A percentile compares a stretch with the other conserved stretches of the same genome.
Conservation (phyloP, 441 rosid genomes). For the Codiaeum variegatum region DNA sequence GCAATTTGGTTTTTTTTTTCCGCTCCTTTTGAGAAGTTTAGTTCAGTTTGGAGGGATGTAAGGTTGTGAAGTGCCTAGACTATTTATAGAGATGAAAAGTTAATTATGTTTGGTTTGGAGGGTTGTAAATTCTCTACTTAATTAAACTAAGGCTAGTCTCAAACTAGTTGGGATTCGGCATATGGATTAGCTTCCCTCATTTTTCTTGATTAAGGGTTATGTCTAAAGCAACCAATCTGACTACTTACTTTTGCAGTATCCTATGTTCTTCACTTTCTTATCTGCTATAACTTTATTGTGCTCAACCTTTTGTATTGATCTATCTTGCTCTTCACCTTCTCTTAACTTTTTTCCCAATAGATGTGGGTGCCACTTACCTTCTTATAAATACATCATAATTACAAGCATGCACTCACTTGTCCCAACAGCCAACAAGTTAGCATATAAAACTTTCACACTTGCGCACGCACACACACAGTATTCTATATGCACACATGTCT, state of each 20-base stretch:
- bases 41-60: not conserved
- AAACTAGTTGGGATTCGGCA: too few species aligned
- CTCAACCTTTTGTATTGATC: not conserved
- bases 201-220: too few species aligned
- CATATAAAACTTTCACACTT: too few species aligned
- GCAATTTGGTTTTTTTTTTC: not conserved
- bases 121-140: not conserved
- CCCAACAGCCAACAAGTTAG: not conserved
- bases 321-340: not conserved
- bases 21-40: not conserved
- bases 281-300: not conserved
- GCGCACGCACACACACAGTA: too few species aligned
- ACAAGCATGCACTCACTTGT: not conserved
- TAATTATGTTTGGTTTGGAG: not conserved
- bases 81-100: not conserved
- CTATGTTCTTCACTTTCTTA: not conserved
- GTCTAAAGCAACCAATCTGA: not conserved
- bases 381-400: not conserved
- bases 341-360: not conserved
- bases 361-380: not conserved
- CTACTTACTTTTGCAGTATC: not conserved
- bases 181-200: too few species aligned
- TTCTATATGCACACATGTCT: not conserved
- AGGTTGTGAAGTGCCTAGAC: not conserved
- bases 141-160: not conserved